Evolutionary conservation across 1,284 basidiomycete genomes (phyloP).

Genomic region (Cutaneotrichosporon cyanovorans): DNA sequence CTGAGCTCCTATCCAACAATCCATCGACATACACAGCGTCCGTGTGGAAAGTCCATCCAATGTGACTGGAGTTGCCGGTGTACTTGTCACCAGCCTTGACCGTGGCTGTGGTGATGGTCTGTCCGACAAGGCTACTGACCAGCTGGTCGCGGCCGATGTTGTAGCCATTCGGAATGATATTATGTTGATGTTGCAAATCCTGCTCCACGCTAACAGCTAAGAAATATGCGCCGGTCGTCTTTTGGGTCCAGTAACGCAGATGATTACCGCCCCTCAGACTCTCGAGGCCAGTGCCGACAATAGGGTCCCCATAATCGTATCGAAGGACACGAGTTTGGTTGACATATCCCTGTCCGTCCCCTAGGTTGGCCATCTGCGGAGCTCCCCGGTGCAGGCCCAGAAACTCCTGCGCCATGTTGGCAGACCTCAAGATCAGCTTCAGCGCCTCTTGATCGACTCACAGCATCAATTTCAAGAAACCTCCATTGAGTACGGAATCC

Average conservation of each 20-base stretch:
- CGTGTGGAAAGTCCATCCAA: slow-evolving; percentile 62
- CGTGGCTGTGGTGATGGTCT: slow-evolving; percentile 51
- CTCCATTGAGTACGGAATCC: slow-evolving; percentile 58
- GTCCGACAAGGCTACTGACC: slow-evolving; percentile 65
- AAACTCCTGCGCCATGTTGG: slow-evolving; percentile 57
- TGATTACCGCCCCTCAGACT: slow-evolving; percentile 83
- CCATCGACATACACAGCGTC: slow-evolving; percentile 61
- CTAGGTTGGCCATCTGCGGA: slow-evolving; percentile 64
- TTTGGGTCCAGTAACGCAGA: slow-evolving; percentile 81
- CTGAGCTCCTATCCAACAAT: slow-evolving; percentile 58
- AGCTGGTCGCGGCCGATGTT: slow-evolving; percentile 65
- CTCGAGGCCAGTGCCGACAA: slow-evolving; percentile 72
- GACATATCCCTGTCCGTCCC: slow-evolving; percentile 64
- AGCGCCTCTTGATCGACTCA: slow-evolving; percentile 39
- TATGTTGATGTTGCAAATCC: slow-evolving; percentile 55
- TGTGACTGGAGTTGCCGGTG: slow-evolving; percentile 17
- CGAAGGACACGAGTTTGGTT: slow-evolving; percentile 71
- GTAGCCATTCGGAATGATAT: slow-evolving; percentile 58
- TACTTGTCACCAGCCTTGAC: slow-evolving; percentile 54
- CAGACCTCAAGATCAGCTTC: slow-evolving; percentile 18
- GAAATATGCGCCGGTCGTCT: slow-evolving; percentile 66
- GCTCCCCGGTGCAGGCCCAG: slow-evolving; percentile 53
- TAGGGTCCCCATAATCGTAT: slow-evolving; percentile 68
- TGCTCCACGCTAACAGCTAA: slow-evolving; percentile 71
- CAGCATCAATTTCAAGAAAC: slow-evolving; percentile 70